Base-by-base conservation (phyloP, 371 early-diverging fungal genomes). In the Capillidium heterosporum region DNA sequence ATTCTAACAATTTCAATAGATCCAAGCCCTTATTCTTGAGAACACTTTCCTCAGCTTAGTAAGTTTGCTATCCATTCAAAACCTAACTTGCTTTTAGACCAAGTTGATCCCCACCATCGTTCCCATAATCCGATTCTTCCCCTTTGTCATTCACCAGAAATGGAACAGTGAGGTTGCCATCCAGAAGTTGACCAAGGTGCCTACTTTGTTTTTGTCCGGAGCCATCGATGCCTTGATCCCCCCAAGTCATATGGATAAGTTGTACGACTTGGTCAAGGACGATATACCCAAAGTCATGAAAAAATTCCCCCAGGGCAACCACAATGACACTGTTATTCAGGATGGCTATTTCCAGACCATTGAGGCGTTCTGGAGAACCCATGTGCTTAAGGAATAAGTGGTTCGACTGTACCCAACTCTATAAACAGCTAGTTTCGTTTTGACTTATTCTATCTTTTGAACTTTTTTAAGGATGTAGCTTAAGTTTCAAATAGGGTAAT, bases 11-110 rank as follows among this genome's bases (percentile, higher is more conserved):
- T 21, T 49, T 31, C 17, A 10, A n/a, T 56, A 59, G 35, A 76
- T 96, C 54, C 71, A 81, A 8, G 96, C 82, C 15, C 57, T 95
- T 21, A 85, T 95, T 51, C 60, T 96, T 27, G 97, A 96, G 66
- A 96, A 96, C 71, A 96, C 96, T 0, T 96, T 96, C 66, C 65
- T 87, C 49, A 87, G 84, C 44, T 61, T 95, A 65, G 85, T 82
- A 78, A 67, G 66, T 58, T 21, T 49, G 35, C 48, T 26, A 24
- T 47, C 32, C 15, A 35, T 31, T 24, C 24, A 29, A 44, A 4
- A 31, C n/a, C 56, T 29, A 23, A 23, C 40, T 15, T 48, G 13
- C 8, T 50, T 42, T 50, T 63, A 84, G 80, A 89, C 85, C 48
- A 86, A 87, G 63, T 64, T 95, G 27, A 84, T 95, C 51, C 92